Base-by-base conservation (phyloP, 768 basidiomycete species). In the Suillus subaureus region DNA sequence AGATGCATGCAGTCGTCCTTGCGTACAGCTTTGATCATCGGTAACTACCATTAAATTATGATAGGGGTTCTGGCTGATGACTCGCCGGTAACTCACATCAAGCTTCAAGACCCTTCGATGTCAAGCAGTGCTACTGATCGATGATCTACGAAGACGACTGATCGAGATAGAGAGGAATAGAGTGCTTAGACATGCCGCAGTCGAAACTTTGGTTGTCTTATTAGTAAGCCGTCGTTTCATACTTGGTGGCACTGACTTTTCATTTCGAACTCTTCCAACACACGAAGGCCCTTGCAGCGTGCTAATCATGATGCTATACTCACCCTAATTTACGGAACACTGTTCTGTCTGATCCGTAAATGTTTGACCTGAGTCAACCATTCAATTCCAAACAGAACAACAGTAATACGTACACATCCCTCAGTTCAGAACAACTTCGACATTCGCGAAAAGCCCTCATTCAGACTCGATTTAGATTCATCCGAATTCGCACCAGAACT, bases 381-480 rank as follows among this genome's bases (percentile, higher is more conserved):
- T 49, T 7, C 4, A n/a, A 47, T n/a, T n/a, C 11, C 13, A 28
- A 6, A 51, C 51, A 51, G 26, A 51, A 13, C 28, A 18, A 31
- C 28, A 5, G 28, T 9, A 4, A 54, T 18, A 54, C 16, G 28
- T 9, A 54, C 16, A 4, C 89, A 31, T 77, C 81, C 47, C 91
- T 97, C 69, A 75, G 81, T 15, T 90, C 5, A 74, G 95, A 97
- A 70, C 96, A 97, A 3, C n/a, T n/a, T n/a, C n/a, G 51, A 26
- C 26, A 51, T 97, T 61, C 51, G 51, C 51, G 93, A 96, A 71
- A 90, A 91, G 64, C 87, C 92, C 0, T 83, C 89, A 1, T 99
- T 98, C 78, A 82, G 89, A 66, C 84, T 98, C 64, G 96, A 98
- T 73, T 94, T 92, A 1, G 97, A 99, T 16, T 52, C 51, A 2